These are phyloP conservation scores for Malbranchea zuffiana DNA, from an alignment of 2,329 filamentous ascomycete species.

Conservation along the genomic window DNA sequence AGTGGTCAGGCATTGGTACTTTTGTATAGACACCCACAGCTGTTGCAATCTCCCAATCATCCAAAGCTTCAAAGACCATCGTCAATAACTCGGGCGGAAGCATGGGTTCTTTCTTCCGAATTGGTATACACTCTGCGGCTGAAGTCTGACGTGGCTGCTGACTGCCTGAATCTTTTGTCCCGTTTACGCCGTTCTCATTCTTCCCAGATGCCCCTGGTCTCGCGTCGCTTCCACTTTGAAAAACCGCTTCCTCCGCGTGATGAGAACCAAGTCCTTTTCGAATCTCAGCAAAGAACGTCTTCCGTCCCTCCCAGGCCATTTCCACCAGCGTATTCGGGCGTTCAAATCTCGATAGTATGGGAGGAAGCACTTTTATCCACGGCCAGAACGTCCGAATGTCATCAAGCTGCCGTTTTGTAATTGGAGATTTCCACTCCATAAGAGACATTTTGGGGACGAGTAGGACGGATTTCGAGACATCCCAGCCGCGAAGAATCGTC, in stretches of 20 bases:
- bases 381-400: conserved; percentile 77
- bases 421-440: conserved; percentile 80
- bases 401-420: conserved; percentile 75
- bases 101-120: conserved; percentile 4
- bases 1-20: conserved; percentile 60
- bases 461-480: conserved; percentile 72
- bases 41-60: conserved; percentile 83
- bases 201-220: not conserved
- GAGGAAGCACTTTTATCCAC: conserved; percentile 72
- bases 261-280: conserved; percentile 22
- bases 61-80: conserved; percentile 66
- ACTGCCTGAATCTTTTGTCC: not conserved
- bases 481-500: conserved; percentile 75
- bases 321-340: conserved; percentile 40
- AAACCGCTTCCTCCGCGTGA: conserved; percentile 17
- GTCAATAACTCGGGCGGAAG: conserved; percentile 84
- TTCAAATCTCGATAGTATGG: conserved; percentile 73
- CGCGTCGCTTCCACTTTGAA: conserved; percentile 9
- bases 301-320: conserved; percentile 41
- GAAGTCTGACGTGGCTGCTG: not conserved
- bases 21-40: conserved; percentile 72
- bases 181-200: not conserved
- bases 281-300: conserved; percentile 25
- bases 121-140: too few species aligned
- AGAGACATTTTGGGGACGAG: conserved; percentile 82